Evolutionary conservation across 2,329 filamentous ascomycete genomes (phyloP).

Genomic region (Fusarium coffeatum): DNA sequence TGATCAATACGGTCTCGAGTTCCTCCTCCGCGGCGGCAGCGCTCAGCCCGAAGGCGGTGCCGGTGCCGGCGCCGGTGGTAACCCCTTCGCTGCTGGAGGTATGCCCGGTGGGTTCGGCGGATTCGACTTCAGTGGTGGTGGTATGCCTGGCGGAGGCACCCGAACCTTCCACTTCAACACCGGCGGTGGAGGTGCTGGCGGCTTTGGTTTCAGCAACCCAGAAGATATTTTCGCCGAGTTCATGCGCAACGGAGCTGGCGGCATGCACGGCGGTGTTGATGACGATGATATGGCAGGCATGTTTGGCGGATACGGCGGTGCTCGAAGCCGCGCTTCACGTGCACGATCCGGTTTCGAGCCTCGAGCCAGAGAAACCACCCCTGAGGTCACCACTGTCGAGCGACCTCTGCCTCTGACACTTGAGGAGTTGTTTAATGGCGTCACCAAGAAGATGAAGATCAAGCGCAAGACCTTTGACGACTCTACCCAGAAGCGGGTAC

Average conservation of each 20-base stretch:
- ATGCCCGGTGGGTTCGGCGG: slow-evolving; percentile 65
- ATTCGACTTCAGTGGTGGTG: slow-evolving; percentile 64
- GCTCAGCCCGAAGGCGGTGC: slow-evolving; percentile 71
- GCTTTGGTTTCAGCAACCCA: slow-evolving; percentile 86
- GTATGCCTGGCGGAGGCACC: slow-evolving; percentile 56
- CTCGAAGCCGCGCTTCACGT: slow-evolving; percentile 55
- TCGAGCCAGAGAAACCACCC: slow-evolving; percentile 61
- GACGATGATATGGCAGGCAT: slow-evolving; percentile 65
- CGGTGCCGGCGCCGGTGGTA: slow-evolving; percentile 63
- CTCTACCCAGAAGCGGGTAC: slow-evolving; percentile 79
- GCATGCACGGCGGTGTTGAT: slow-evolving; percentile 57
- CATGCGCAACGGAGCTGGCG: slow-evolving; percentile 66
- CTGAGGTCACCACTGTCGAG: slow-evolving; percentile 92
- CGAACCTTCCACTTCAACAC: slow-evolving; percentile 75
- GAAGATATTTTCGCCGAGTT: slow-evolving; percentile 90
- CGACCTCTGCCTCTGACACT: slow-evolving; percentile 82
- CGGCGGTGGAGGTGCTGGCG: slow-evolving; percentile 61
- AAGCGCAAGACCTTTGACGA: slow-evolving; percentile 95
- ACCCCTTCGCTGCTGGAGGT: slow-evolving; percentile 68
- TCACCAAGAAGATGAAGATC: slow-evolving; percentile 97
- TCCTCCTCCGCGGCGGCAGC: slow-evolving; percentile 83
- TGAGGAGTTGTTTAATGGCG: slow-evolving; percentile 88
- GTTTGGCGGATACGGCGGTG: slow-evolving; percentile 62
- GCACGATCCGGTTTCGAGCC: slow-evolving; percentile 56
- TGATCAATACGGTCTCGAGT: slow-evolving; percentile 94